These are phyloP conservation scores for Candida adriatica DNA, from an alignment of 805 yeast species.

Conservation along the genomic window DNA sequence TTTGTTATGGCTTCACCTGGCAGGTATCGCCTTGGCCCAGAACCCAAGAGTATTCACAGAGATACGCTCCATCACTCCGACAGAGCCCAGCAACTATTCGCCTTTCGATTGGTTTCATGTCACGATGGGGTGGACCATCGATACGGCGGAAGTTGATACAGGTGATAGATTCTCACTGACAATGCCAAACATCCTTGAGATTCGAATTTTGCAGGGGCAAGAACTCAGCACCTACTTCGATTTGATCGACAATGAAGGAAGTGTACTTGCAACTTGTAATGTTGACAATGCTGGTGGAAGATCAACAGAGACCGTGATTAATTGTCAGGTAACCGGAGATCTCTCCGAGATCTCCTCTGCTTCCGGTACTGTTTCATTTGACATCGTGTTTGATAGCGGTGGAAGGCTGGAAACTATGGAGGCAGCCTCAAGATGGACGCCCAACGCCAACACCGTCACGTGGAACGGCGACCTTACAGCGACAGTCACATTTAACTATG, in stretches of 20 bases:
- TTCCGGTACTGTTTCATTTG: conserved; percentile 6
- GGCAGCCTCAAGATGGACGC: conserved; percentile 9
- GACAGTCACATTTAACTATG: background rate
- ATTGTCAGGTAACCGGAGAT: conserved; percentile 4
- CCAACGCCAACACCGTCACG: conserved; percentile 10
- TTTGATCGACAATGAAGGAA: conserved; percentile 4
- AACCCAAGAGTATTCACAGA: too few relatives aligned
- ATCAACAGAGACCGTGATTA: conserved; percentile 2
- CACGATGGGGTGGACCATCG: conserved; percentile 6
- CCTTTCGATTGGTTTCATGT: conserved; percentile 1
- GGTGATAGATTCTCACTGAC: conserved; percentile 13
- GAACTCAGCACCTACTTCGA: conserved; percentile 4
- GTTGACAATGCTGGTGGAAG: conserved; percentile 10
- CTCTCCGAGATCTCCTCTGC: conserved; percentile 1
- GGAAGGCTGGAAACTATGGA: conserved; percentile 3
- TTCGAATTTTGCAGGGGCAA: conserved; percentile 7
- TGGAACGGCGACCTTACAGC: conserved; percentile 11
- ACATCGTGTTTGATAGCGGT: conserved; percentile 12
- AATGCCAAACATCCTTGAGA: conserved; percentile 13
- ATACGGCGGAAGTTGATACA: conserved; percentile 4
- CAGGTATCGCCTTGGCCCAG: too few relatives aligned
- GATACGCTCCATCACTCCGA: too few relatives aligned
- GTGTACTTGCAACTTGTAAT: conserved; percentile 9
- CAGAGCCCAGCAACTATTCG: background rate
- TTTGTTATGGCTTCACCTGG: too few relatives aligned